Percentiles rank a stretch among this genome's conserved stretches.
These are phyloP conservation scores for Penicillium brevicompactum DNA, from an alignment of 2,329 filamentous ascomycete species.

Conservation along the genomic window DNA sequence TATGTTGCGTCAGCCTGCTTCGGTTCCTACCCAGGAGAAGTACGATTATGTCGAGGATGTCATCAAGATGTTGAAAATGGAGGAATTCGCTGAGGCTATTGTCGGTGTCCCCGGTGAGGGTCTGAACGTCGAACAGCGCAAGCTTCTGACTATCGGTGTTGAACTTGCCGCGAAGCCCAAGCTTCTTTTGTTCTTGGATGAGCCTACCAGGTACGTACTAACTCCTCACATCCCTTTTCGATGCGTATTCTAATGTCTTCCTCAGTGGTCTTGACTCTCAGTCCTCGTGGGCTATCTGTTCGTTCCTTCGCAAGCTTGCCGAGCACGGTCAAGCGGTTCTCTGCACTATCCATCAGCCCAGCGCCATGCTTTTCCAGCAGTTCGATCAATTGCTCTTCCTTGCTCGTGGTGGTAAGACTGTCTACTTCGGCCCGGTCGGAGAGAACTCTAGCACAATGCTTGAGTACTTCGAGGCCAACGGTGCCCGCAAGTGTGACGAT, in stretches of 20 bases:
- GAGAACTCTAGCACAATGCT: slow-evolving; percentile 57
- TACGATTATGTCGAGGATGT: slow-evolving; percentile 83
- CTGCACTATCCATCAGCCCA: slow-evolving; percentile 92
- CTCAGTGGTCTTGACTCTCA: slow-evolving; percentile 80
- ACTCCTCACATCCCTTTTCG: no score
- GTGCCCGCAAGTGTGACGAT: slow-evolving; percentile 58
- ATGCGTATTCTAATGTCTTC: neutral
- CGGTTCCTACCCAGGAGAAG: slow-evolving; percentile 73
- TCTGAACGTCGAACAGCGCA: slow-evolving; percentile 63
- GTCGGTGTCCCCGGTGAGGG: slow-evolving; percentile 85
- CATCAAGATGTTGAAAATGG: slow-evolving; percentile 84
- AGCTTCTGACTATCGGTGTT: slow-evolving; percentile 85
- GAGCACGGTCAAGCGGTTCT: slow-evolving; percentile 85
- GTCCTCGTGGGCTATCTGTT: slow-evolving; percentile 85
- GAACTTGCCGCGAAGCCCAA: slow-evolving; percentile 89
- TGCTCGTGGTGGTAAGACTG: slow-evolving; percentile 64
- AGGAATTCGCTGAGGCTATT: slow-evolving; percentile 82
- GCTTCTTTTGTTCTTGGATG: slow-evolving; percentile 84
- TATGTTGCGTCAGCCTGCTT: slow-evolving; percentile 75
- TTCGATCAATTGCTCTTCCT: slow-evolving; percentile 68
- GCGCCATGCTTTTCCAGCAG: slow-evolving; percentile 84
- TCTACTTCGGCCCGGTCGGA: slow-evolving; percentile 69
- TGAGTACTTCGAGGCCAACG: slow-evolving; percentile 66
- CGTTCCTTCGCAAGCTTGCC: slow-evolving; percentile 81
- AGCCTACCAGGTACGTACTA: slow-evolving; percentile 66